Evolutionary conservation across 352 stramenopile species (phyloP), one percentile per base, ranked within the genome.

Genomic region (Globisporangium acanthophoron): DNA sequence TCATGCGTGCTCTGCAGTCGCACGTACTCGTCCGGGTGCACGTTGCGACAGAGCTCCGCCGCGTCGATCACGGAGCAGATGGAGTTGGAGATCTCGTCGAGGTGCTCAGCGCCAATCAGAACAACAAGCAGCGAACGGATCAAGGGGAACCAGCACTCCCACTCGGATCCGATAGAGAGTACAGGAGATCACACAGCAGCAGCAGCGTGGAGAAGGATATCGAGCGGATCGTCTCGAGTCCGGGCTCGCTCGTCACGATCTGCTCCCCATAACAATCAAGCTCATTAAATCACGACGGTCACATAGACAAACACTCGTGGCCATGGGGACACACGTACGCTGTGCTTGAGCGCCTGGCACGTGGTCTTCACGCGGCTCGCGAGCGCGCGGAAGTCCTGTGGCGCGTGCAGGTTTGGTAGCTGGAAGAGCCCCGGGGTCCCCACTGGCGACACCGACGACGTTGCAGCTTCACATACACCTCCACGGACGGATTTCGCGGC

Each of bases 51-150:
- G 8, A 98, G 67, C 69, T 99, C 96, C 5, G 94, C 92, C 3
- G 93, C 88, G 70, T 99, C 96, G 61, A 98, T 97, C 45, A 98
- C 92, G 29, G 85, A 96, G 74, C 96, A 99, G 60, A 98, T 92
- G 37, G 74, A 73, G 62, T 98, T 97, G 45, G 88, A 98, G 41
- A 99, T 97, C 55, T 96, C 78, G 68, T 99, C 96, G 52, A 99
- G 67, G 66, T 82, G 65, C 53, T 71, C 6, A 58, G 54, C 27
- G 60, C n/a, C 21, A 40, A 3, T 16, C 48, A 5, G 21, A 50
- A 15, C 12, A 27, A 44, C 8, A 51, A 7, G 20, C 29, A 37
- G 15, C 13, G 11, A 43, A 18, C 5, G 11, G 48, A 54, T 61
- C 46, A 49, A 61, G 55, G 46, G 35, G 52, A 43, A 50, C 61